phyloP scores from a whole-genome alignment of 2,329 filamentous ascomycete genomes.

The Hypoxylon sp. region DNA sequence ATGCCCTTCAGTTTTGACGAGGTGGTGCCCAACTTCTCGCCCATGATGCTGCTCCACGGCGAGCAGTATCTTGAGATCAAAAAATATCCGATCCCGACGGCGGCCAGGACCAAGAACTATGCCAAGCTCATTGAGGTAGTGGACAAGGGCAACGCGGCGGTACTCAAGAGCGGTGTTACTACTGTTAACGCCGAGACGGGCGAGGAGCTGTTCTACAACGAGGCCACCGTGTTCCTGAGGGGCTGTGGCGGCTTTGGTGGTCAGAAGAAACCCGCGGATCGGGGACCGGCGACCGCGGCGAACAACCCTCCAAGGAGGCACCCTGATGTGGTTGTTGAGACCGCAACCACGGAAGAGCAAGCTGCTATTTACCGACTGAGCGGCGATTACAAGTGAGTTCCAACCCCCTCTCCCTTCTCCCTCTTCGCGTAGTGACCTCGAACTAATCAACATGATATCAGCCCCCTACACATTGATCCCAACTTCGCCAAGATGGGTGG shows the following conservation, averaged over 20 bases:
- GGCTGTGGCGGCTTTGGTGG: constrained; percentile 93
- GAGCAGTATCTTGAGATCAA: constrained; percentile 98
- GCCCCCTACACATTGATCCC: constrained; percentile 94
- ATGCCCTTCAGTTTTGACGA: constrained; percentile 84
- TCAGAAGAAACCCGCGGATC: constrained; percentile 79
- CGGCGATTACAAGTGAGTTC: constrained; percentile 84
- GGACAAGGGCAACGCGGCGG: constrained; percentile 92
- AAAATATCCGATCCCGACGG: constrained; percentile 91
- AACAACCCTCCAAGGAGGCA: constrained; percentile 83
- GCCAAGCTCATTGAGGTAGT: constrained; percentile 92
- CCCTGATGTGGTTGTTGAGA: constrained; percentile 87
- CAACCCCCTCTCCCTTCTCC: not conserved
- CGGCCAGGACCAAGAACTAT: constrained; percentile 80
- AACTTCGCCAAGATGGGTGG: constrained; percentile 94
- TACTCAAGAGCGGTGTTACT: constrained; percentile 83
- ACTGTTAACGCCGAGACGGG: constrained; percentile 89
- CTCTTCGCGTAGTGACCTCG: not conserved
- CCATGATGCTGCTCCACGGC: constrained; percentile 98
- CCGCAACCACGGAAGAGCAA: constrained; percentile 89
- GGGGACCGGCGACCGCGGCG: constrained; percentile 83
- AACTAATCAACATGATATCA: constrained; percentile 45
- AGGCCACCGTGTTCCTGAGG: constrained; percentile 91
- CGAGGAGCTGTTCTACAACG: constrained; percentile 97
- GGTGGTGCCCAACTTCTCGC: constrained; percentile 94
- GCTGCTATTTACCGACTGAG: constrained; percentile 93